Conservation (phyloP, 805 yeast species). For the Sugiyamaella boreocaroliniensis region DNA sequence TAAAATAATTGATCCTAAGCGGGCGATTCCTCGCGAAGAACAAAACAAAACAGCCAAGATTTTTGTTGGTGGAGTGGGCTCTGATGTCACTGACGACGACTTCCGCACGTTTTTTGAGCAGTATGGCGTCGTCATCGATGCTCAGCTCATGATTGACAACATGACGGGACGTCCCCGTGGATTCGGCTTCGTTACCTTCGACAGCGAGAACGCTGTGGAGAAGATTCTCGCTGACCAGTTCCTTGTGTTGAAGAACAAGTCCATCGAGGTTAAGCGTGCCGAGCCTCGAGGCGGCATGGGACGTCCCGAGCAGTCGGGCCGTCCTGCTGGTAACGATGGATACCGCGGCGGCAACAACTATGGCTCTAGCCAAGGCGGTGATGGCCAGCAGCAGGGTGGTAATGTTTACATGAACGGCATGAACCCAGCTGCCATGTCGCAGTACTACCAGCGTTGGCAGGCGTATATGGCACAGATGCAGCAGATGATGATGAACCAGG, state of each 20-base stretch:
- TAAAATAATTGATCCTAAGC: conserved; percentile 91
- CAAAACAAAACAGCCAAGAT: conserved; percentile 96
- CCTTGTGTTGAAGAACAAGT: conserved; percentile 75
- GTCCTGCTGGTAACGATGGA: neutral
- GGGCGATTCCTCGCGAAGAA: conserved; percentile 96
- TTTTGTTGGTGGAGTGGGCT: conserved; percentile 94
- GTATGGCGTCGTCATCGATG: conserved; percentile 88
- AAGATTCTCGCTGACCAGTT: conserved; percentile 75
- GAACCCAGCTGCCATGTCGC: conserved; percentile 38
- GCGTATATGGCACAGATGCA: conserved; percentile 34
- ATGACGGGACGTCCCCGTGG: conserved; percentile 97
- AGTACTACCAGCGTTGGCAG: conserved; percentile 38
- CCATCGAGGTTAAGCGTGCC: conserved; percentile 40
- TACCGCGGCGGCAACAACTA: neutral
- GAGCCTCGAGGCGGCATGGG: conserved; percentile 30
- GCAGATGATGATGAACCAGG: conserved; percentile 29
- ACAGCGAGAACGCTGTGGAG: conserved; percentile 90
- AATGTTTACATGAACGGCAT: conserved; percentile 26
- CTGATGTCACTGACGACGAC: conserved; percentile 86
- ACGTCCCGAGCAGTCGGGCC: neutral
- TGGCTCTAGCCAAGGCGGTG: conserved; percentile 2
- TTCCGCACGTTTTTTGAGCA: conserved; percentile 79
- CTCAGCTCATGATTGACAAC: conserved; percentile 94
- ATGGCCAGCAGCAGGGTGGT: neutral
- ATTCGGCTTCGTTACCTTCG: conserved; percentile 93